Conservation (phyloP, 75 land plant species). For the Adiantum capillusveneris region DNA sequence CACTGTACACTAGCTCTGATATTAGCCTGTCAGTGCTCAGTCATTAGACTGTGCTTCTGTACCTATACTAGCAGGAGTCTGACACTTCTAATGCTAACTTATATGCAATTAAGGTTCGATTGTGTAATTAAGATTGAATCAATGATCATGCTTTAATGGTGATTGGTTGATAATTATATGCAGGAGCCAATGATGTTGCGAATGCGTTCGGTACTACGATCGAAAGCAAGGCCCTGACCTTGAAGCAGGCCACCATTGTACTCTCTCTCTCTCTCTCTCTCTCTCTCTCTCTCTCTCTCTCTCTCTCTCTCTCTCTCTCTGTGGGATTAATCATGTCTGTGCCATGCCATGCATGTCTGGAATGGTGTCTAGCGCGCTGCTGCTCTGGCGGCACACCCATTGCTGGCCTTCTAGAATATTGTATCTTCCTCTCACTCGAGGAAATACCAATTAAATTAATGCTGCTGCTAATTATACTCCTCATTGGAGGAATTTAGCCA, state of each 20-base stretch:
- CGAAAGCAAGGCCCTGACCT: conserved; percentile 18
- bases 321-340: too few relatives aligned
- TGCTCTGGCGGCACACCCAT: too few relatives aligned
- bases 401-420: too few relatives aligned
- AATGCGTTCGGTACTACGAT: conserved; percentile 19
- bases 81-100: too few relatives aligned
- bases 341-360: too few relatives aligned
- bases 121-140: too few relatives aligned
- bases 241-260: conserved; percentile 12
- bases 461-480: conserved; percentile 10
- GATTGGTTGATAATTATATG: too few relatives aligned
- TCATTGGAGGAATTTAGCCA: too few relatives aligned
- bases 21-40: neutral
- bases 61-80: too few relatives aligned
- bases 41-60: neutral
- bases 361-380: too few relatives aligned
- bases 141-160: too few relatives aligned
- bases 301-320: too few relatives aligned
- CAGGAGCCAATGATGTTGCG: conserved; percentile 21
- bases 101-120: neutral
- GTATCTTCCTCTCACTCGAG: neutral
- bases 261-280: neutral
- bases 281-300: neutral
- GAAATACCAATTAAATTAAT: neutral
- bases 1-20: neutral